phyloP scores from a whole-genome alignment of 345 rosid species.

The Boechera stricta region DNA sequence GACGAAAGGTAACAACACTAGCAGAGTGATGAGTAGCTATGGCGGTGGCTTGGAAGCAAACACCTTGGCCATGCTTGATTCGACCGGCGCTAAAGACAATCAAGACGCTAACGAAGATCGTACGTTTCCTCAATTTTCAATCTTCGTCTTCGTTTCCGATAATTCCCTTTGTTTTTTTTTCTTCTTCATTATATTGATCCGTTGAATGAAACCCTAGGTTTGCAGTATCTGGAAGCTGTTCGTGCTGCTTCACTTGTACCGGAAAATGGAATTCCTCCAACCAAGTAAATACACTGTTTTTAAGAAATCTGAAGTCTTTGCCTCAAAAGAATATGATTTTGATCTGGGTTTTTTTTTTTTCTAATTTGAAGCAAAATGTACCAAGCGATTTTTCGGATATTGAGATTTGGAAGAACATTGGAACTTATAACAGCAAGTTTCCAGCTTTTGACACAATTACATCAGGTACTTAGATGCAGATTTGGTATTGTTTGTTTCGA shows the following conservation, averaged over 20 bases:
- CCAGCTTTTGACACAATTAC: conserved; percentile 70
- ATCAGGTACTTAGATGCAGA: conserved; percentile 50
- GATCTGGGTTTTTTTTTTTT: background rate
- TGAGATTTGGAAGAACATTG: conserved; percentile 64
- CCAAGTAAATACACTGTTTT: conserved; percentile 47
- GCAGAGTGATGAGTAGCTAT: conserved; percentile 41
- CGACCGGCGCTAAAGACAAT: conserved; percentile 52
- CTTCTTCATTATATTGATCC: background rate
- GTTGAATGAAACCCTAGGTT: conserved; percentile 48
- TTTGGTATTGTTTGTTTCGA: background rate
- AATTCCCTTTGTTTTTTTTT: background rate
- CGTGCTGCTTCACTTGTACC: conserved; percentile 62
- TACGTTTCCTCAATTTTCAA: conserved; percentile 33
- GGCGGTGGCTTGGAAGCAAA: conserved; percentile 68
- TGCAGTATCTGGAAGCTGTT: conserved; percentile 82
- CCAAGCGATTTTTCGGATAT: conserved; percentile 67
- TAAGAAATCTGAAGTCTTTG: background rate
- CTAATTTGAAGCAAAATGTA: conserved; percentile 64
- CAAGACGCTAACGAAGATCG: conserved; percentile 72
- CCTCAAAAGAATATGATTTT: background rate
- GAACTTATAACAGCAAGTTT: conserved; percentile 74
- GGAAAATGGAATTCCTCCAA: conserved; percentile 59
- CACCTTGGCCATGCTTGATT: conserved; percentile 73
- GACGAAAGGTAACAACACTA: conserved; percentile 36
- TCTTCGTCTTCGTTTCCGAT: background rate